Evolutionary conservation across 495 filamentous ascomycete genomes (phyloP).

Genomic region (Geoglossum glabrum): DNA sequence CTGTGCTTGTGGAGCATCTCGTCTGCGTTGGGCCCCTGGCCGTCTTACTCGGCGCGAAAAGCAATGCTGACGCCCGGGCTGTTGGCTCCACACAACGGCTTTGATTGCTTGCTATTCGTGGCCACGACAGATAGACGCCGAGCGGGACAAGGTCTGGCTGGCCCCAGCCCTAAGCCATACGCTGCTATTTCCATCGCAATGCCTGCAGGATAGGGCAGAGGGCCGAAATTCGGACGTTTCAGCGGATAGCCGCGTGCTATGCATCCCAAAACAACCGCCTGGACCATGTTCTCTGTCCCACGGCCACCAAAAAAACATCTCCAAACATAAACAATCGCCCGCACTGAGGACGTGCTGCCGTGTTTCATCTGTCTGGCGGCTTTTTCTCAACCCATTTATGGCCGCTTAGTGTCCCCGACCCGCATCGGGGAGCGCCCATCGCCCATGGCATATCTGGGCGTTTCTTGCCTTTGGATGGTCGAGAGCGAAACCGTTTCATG

Average conservation of each 20-base stretch:
- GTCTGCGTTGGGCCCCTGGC: background rate
- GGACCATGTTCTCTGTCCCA: background rate
- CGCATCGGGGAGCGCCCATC: background rate
- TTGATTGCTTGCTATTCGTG: background rate
- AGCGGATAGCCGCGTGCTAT: background rate
- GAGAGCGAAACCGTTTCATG: background rate
- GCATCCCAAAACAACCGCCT: background rate
- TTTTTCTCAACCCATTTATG: background rate
- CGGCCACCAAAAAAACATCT: background rate
- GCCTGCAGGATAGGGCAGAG: background rate
- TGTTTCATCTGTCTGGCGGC: background rate
- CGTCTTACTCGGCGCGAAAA: background rate
- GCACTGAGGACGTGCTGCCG: background rate
- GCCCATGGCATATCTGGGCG: background rate
- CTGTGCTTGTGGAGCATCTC: background rate
- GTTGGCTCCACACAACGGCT: background rate
- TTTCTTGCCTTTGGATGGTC: background rate
- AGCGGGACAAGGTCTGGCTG: background rate
- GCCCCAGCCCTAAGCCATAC: background rate
- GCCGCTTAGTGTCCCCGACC: background rate
- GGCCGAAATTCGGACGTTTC: background rate
- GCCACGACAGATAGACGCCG: background rate
- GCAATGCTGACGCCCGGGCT: background rate
- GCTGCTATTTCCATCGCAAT: background rate
- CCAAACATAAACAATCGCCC: background rate